phyloP scores from a whole-genome alignment of 305 asterid species.

The Vinca major region DNA sequence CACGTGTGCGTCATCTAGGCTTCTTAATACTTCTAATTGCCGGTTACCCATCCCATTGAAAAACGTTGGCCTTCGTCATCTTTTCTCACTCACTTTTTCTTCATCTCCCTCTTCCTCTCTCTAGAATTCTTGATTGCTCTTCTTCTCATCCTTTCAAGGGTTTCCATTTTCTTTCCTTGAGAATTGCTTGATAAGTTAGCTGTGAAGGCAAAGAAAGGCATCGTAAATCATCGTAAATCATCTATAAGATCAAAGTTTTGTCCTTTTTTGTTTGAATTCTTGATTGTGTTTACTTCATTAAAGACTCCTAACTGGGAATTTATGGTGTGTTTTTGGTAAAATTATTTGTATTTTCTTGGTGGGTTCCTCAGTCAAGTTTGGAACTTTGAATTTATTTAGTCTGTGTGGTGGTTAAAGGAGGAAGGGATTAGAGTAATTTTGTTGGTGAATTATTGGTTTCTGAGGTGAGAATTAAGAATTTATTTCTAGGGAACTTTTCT shows the following conservation, averaged over 20 bases:
- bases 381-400: slow-evolving; percentile 2
- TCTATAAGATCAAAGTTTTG: neutral
- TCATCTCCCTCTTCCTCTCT: neutral
- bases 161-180: slow-evolving; percentile 4
- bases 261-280: neutral
- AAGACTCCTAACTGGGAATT: neutral
- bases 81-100: too few relatives aligned
- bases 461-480: slow-evolving; percentile 3
- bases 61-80: slow-evolving; percentile 11
- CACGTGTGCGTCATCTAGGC: slow-evolving; percentile 27
- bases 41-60: slow-evolving; percentile 43
- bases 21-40: slow-evolving; percentile 25
- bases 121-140: neutral
- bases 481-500: neutral
- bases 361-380: slow-evolving; percentile 5
- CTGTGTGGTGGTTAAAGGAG: neutral
- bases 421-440: too few relatives aligned
- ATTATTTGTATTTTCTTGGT: neutral
- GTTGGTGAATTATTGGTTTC: slow-evolving; percentile 9
- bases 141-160: neutral
- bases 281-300: neutral
- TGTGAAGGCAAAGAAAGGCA: neutral
- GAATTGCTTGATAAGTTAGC: neutral
- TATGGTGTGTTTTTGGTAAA: neutral
- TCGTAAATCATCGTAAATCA: neutral